Percentiles rank a stretch among this genome's conserved stretches.
phyloP scores from a whole-genome alignment of 1,139 yeast species.

The Lodderomyces margitis region DNA sequence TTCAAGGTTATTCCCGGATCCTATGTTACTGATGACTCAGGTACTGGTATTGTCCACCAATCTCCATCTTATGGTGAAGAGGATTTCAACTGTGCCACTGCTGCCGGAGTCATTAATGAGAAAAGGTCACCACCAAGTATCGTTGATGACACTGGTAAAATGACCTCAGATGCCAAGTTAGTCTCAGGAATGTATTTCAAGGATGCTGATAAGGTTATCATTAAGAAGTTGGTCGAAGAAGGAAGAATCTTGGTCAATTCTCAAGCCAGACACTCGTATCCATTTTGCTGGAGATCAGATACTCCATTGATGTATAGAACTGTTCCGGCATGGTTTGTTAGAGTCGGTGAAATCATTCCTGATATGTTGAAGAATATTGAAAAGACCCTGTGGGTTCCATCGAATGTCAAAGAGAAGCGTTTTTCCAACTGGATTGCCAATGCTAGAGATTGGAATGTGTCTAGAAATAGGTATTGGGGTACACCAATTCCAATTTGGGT shows the following conservation, averaged over 20 bases:
- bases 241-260: conserved; percentile 75
- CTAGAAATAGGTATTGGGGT: conserved; percentile 99
- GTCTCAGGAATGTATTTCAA: conserved; percentile 86
- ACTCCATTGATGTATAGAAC: conserved; percentile 95
- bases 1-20: conserved; percentile 79
- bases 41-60: conserved; percentile 99
- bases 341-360: conserved; percentile 82
- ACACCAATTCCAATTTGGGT: conserved; percentile 99
- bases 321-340: conserved; percentile 98
- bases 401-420: conserved; percentile 85
- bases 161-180: conserved; percentile 70
- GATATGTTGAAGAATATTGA: conserved; percentile 85
- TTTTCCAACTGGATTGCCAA: conserved; percentile 97
- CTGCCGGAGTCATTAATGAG: conserved; percentile 70
- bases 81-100: conserved; percentile 83
- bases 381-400: conserved; percentile 93
- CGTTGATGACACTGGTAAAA: conserved; percentile 86
- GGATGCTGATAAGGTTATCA: conserved; percentile 91
- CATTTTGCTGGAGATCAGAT: conserved; percentile 99
- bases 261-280: conserved; percentile 93
- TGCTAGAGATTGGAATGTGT: conserved; percentile 98
- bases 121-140: conserved; percentile 84
- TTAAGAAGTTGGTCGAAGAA: conserved; percentile 73
- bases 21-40: conserved; percentile 89
- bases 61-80: conserved; percentile 99